phyloP scores from a whole-genome alignment of 441 rosid genomes.

The Bocquillonia castaneifolia region DNA sequence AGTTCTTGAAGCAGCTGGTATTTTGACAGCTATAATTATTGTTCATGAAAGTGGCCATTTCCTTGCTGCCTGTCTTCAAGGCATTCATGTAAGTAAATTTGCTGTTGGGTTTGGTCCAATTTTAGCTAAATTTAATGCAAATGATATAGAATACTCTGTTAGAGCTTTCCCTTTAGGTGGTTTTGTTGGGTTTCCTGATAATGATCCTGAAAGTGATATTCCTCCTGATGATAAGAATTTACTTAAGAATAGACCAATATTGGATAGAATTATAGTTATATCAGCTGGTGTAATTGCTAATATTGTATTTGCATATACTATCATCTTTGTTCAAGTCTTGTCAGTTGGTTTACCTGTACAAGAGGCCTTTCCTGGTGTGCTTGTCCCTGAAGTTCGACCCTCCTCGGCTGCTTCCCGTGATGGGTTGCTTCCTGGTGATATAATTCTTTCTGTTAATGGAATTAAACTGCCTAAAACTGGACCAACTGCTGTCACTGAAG shows the following conservation, averaged over 20 bases:
- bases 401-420: slow-evolving; percentile 86
- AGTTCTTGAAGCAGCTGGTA: slow-evolving; percentile 73
- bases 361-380: slow-evolving; percentile 85
- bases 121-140: slow-evolving; percentile 75
- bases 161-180: slow-evolving; percentile 95
- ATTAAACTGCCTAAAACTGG: slow-evolving; percentile 42
- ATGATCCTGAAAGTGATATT: slow-evolving; percentile 82
- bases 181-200: slow-evolving; percentile 93
- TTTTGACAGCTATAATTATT: slow-evolving; percentile 78
- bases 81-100: slow-evolving; percentile 88
- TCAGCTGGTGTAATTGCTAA: slow-evolving; percentile 94
- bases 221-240: slow-evolving; percentile 71
- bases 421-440: slow-evolving; percentile 84
- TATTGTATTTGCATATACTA: slow-evolving; percentile 70
- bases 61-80: slow-evolving; percentile 86
- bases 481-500: slow-evolving; percentile 49
- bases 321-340: slow-evolving; percentile 70
- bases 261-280: slow-evolving; percentile 71
- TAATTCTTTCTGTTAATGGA: slow-evolving; percentile 66
- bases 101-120: slow-evolving; percentile 94
- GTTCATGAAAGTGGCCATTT: slow-evolving; percentile 92
- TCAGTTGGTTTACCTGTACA: slow-evolving; percentile 87
- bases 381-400: slow-evolving; percentile 76
- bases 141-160: slow-evolving; percentile 81
- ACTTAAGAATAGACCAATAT: slow-evolving; percentile 79